Percentiles rank a stretch among this genome's conserved stretches.
Evolutionary conservation across 2,329 filamentous ascomycete species (phyloP).

Genomic region (Scedosporium minutisporum): DNA sequence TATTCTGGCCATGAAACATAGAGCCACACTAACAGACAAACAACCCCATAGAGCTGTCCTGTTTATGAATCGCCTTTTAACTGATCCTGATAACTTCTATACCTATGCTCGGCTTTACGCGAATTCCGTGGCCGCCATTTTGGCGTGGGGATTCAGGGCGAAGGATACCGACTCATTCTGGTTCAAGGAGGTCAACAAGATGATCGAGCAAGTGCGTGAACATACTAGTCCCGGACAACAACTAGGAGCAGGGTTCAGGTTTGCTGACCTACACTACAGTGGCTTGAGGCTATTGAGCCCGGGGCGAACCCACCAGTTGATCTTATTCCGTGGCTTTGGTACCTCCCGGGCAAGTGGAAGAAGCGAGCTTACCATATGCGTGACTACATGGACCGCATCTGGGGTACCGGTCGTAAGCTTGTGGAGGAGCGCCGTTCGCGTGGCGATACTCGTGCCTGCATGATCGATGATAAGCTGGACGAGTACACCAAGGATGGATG

Average conservation of each 20-base stretch:
- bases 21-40: neutral
- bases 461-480: neutral
- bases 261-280: neutral
- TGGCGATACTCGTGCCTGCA: neutral
- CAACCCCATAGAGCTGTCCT: neutral
- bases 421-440: neutral
- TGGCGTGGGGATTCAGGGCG: neutral
- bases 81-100: conserved; percentile 7
- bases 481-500: neutral
- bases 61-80: conserved; percentile 7
- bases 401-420: neutral
- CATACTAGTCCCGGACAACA: neutral
- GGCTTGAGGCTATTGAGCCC: neutral
- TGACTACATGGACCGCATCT: conserved; percentile 1
- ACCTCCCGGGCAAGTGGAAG: neutral
- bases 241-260: neutral
- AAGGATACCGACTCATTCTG: neutral
- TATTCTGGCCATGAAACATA: neutral
- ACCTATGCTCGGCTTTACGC: conserved; percentile 6
- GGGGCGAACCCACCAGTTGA: neutral
- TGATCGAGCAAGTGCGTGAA: neutral
- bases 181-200: neutral
- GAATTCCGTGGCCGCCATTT: conserved; percentile 3
- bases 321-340: neutral
- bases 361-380: neutral